Evolutionary conservation across 306 rosid species (phyloP).

Genomic region (Oemleria cerasiformis): DNA sequence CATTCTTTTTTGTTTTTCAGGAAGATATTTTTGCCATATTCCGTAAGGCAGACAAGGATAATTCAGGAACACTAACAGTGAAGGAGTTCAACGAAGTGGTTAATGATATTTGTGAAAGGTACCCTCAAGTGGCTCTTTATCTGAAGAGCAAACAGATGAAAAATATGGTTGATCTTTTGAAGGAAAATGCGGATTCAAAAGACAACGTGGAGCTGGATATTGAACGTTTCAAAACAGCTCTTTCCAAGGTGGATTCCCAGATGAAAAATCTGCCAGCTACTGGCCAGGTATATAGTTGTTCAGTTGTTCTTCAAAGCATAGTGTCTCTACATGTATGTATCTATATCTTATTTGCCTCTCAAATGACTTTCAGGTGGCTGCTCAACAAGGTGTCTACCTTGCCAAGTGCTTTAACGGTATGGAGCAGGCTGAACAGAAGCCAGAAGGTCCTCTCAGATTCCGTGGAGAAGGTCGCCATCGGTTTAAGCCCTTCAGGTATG

Average conservation of each 20-base stretch:
- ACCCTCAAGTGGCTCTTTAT: constrained; percentile 89
- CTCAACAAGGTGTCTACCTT: constrained; percentile 87
- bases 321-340: background rate
- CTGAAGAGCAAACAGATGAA: constrained; percentile 75
- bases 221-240: constrained; percentile 71
- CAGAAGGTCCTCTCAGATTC: constrained; percentile 96
- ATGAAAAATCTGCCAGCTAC: constrained; percentile 97
- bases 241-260: constrained; percentile 90
- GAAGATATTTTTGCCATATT: constrained; percentile 81
- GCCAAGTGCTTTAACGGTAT: constrained; percentile 79
- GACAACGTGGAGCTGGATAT: constrained; percentile 60
- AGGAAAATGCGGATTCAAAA: constrained; percentile 55
- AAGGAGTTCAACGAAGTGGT: constrained; percentile 67
- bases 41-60: constrained; percentile 72
- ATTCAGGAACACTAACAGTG: constrained; percentile 77
- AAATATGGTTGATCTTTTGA: constrained; percentile 60
- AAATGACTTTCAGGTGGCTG: constrained; percentile 71
- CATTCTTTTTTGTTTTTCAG: constrained; percentile 34
- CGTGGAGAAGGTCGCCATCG: constrained; percentile 95
- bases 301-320: background rate
- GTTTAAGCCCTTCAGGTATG: constrained; percentile 83
- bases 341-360: constrained; percentile 18
- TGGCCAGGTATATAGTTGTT: constrained; percentile 60
- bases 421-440: constrained; percentile 69
- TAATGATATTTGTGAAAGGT: constrained; percentile 78